These are phyloP conservation scores for Phaffia rhodozyma DNA, from an alignment of 1,284 basidiomycete genomes.

Conservation along the genomic window DNA sequence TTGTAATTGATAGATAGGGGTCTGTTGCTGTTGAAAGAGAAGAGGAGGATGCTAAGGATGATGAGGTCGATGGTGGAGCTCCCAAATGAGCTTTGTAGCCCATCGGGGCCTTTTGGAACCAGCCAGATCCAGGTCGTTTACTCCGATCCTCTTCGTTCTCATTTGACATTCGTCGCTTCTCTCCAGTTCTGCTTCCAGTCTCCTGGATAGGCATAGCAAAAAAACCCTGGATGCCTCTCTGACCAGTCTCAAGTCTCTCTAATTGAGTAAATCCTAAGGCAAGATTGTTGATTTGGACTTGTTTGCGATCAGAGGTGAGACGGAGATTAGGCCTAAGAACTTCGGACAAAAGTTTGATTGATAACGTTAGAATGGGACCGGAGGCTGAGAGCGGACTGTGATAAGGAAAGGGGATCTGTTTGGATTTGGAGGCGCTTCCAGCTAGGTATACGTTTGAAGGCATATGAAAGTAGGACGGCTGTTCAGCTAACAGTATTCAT, in stretches of 20 bases:
- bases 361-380: conserved; percentile 54
- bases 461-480: conserved; percentile 29
- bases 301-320: conserved; percentile 23
- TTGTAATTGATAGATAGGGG: too few species aligned
- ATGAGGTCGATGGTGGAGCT: not conserved
- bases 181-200: not conserved
- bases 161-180: not conserved
- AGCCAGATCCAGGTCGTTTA: not conserved
- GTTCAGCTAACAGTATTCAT: conserved; percentile 55
- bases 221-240: conserved; percentile 77
- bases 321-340: conserved; percentile 46
- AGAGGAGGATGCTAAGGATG: not conserved
- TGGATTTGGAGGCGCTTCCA: conserved; percentile 17
- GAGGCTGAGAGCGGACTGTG: conserved; percentile 21
- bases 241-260: conserved; percentile 64
- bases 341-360: conserved; percentile 77
- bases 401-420: conserved; percentile 29
- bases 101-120: not conserved
- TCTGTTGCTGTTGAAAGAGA: too few species aligned
- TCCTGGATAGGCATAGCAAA: conserved; percentile 34
- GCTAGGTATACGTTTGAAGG: not conserved
- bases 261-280: conserved; percentile 72
- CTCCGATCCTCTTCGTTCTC: not conserved
- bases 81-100: not conserved
- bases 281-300: conserved; percentile 56